These are phyloP conservation scores for Backusella mclennaniae DNA, from an alignment of 192 early-diverging fungal species.

Conservation along the genomic window DNA sequence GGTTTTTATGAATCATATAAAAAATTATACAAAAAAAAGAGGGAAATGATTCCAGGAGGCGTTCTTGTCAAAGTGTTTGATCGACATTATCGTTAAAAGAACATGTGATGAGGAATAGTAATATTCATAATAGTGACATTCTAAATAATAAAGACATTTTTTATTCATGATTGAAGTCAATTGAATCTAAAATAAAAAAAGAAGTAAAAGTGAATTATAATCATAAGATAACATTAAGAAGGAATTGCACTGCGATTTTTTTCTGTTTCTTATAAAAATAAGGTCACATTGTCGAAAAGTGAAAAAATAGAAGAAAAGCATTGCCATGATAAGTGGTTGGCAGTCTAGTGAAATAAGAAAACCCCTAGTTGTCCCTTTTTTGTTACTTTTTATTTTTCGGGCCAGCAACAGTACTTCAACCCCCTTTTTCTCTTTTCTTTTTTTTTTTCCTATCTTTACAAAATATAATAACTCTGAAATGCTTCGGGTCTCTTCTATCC, in stretches of 20 bases:
- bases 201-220: not conserved
- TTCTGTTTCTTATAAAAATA: not conserved
- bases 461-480: not conserved
- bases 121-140: not conserved
- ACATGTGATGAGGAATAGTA: not conserved
- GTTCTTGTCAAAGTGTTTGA: constrained; percentile 1
- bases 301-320: not conserved
- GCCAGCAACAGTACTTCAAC: not conserved
- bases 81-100: not conserved
- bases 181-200: not conserved
- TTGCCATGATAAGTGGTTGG: not conserved
- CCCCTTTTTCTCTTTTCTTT: constrained; percentile 2
- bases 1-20: not conserved
- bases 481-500: constrained; percentile 14
- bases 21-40: not conserved
- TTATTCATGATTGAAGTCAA: not conserved
- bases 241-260: not conserved
- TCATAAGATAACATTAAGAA: not conserved
- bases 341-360: not conserved
- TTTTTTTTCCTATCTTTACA: constrained; percentile 5
- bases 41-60: not conserved
- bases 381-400: constrained; percentile 4
- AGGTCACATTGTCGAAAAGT: not conserved
- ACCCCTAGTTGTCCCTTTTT: not conserved
- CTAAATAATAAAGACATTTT: not conserved